A percentile compares a stretch with the other conserved stretches of the same genome.
phyloP scores from a whole-genome alignment of 1,284 basidiomycete species.

The Cutaneotrichosporon dermatis region DNA sequence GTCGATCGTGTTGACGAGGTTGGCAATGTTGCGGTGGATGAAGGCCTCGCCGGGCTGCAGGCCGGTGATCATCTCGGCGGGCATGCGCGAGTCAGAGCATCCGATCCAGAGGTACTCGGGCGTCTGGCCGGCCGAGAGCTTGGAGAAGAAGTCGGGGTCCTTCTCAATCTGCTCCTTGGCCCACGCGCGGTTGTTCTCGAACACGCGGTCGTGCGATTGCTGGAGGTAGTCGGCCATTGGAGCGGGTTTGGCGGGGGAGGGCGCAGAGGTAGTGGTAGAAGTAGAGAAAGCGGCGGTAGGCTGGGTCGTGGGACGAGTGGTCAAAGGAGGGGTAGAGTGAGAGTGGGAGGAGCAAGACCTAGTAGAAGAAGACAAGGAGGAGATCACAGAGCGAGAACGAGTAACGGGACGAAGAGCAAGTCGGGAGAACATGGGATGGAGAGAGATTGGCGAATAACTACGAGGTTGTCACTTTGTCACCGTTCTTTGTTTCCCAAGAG shows the following conservation, averaged over 20 bases:
- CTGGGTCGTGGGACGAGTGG: no score
- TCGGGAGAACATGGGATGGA: no score
- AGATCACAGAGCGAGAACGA: no score
- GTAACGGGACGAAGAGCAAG: no score
- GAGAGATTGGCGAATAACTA: no score
- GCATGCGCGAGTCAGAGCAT: constrained; percentile 21
- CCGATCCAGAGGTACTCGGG: constrained; percentile 24
- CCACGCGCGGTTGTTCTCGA: constrained; percentile 13
- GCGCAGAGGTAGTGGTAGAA: no score
- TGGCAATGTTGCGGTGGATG: constrained; percentile 25
- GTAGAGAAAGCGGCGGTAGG: no score
- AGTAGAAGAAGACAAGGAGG: no score
- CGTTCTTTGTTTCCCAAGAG: no score
- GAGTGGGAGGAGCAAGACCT: no score
- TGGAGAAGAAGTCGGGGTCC: constrained; percentile 18
- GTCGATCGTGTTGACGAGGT: constrained; percentile 21
- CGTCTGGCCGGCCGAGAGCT: constrained; percentile 12
- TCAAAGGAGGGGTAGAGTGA: no score
- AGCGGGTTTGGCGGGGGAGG: neutral
- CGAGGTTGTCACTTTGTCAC: no score
- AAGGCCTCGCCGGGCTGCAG: constrained; percentile 21
- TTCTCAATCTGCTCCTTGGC: constrained; percentile 7
- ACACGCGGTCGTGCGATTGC: constrained; percentile 11
- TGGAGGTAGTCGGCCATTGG: constrained; percentile 1
- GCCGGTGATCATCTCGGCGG: constrained; percentile 20